These are phyloP conservation scores for Canariomyces notabilis DNA, from an alignment of 2,329 filamentous ascomycete genomes.

Conservation along the genomic window DNA sequence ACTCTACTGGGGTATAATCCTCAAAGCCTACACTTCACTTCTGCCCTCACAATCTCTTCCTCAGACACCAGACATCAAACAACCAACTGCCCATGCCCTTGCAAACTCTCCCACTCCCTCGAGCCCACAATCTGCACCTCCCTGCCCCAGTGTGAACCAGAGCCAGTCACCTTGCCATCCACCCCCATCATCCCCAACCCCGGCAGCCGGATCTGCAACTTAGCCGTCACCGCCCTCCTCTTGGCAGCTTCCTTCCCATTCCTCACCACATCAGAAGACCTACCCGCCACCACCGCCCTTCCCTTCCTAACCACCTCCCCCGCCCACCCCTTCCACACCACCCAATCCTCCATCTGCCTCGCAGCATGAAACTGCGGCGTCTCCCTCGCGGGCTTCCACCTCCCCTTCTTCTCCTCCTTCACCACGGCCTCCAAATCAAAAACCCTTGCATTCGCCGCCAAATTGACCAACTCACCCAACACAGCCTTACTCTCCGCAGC, in stretches of 20 bases:
- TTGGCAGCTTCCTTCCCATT: too few species aligned
- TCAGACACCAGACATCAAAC: slow-evolving; percentile 5
- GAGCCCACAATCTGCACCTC: slow-evolving; percentile 50
- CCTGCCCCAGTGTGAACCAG: slow-evolving; percentile 24
- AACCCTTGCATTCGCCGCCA: slow-evolving; percentile 51
- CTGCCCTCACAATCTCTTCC: too few species aligned
- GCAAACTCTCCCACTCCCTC: slow-evolving; percentile 51
- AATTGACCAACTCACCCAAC: slow-evolving; percentile 58
- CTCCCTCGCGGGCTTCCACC: slow-evolving; percentile 60
- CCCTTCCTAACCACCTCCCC: slow-evolving; percentile 51
- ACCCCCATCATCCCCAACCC: too few species aligned
- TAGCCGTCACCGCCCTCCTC: slow-evolving; percentile 39
- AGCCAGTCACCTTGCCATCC: slow-evolving; percentile 40
- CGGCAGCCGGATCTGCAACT: slow-evolving; percentile 47
- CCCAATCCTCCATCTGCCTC: slow-evolving; percentile 60
- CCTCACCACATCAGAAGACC: slow-evolving; percentile 15
- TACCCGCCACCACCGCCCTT: slow-evolving; percentile 31
- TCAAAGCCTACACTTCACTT: too few species aligned
- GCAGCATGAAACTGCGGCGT: slow-evolving; percentile 64
- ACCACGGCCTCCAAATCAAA: slow-evolving; percentile 56
- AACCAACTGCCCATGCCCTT: slow-evolving; percentile 41
- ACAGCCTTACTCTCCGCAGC: slow-evolving; percentile 59
- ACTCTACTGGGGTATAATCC: too few species aligned
- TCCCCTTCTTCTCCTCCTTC: slow-evolving; percentile 57
- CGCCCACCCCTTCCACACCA: slow-evolving; percentile 56